These are phyloP conservation scores for Beauveria caledonica DNA, from an alignment of 2,329 filamentous ascomycete genomes.

Conservation along the genomic window DNA sequence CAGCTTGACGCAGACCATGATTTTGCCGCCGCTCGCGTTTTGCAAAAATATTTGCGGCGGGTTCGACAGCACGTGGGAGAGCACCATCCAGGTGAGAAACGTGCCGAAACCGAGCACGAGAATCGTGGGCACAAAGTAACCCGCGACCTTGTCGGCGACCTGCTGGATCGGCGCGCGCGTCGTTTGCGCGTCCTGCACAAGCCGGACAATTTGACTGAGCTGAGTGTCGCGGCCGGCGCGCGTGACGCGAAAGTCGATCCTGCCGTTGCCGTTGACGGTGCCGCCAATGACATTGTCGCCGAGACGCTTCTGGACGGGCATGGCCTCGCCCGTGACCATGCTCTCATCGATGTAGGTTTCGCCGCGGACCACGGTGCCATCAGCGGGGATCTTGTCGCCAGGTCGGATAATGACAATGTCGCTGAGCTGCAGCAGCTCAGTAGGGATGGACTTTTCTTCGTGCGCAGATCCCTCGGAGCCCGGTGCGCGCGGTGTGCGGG, in stretches of 20 bases:
- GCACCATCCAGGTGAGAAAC: conserved; percentile 87
- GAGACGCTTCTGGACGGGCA: conserved; percentile 85
- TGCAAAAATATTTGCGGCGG: conserved; percentile 85
- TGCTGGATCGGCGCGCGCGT: conserved; percentile 89
- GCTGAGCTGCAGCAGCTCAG: conserved; percentile 86
- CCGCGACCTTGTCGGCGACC: conserved; percentile 81
- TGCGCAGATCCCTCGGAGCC: conserved; percentile 48
- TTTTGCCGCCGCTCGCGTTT: conserved; percentile 73
- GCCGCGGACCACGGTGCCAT: conserved; percentile 77
- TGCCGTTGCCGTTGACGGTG: conserved; percentile 89
- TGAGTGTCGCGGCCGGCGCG: conserved; percentile 91
- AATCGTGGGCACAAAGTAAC: conserved; percentile 89
- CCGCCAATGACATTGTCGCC: conserved; percentile 78
- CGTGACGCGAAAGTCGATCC: conserved; percentile 86
- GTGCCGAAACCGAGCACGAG: conserved; percentile 76
- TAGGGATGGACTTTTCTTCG: conserved; percentile 83
- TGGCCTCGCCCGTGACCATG: conserved; percentile 96
- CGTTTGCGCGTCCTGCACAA: conserved; percentile 97
- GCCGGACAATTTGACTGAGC: conserved; percentile 92
- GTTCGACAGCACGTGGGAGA: conserved; percentile 75
- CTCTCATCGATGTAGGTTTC: conserved; percentile 95
- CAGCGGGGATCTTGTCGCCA: conserved; percentile 93
- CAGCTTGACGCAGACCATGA: conserved; percentile 95
- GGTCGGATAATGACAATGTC: conserved; percentile 90
- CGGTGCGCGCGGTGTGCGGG: conserved; percentile 25